These are phyloP conservation scores for Pythium scleroteichum DNA, from an alignment of 352 stramenopile species.

Conservation along the genomic window DNA sequence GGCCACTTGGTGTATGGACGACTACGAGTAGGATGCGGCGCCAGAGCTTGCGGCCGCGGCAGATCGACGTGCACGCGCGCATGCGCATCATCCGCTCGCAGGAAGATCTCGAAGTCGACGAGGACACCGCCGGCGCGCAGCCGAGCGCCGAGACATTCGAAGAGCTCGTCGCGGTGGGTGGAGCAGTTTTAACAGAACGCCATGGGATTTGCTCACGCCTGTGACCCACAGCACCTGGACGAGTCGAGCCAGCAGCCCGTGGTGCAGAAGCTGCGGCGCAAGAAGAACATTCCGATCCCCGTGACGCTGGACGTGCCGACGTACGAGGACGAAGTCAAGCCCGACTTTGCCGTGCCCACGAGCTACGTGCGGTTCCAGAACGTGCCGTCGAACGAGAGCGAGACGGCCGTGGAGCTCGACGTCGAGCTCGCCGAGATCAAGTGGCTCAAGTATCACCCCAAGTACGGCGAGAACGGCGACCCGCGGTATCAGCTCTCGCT, in stretches of 20 bases:
- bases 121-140: constrained; percentile 42
- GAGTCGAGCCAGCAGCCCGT: constrained; percentile 41
- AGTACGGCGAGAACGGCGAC: constrained; percentile 81
- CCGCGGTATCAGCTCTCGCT: constrained; percentile 76
- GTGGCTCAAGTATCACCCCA: constrained; percentile 81
- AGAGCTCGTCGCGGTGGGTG: constrained; percentile 68
- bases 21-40: constrained; percentile 50
- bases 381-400: constrained; percentile 44
- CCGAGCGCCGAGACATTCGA: constrained; percentile 51
- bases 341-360: constrained; percentile 72
- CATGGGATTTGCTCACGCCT: constrained; percentile 2
- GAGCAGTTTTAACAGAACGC: background rate
- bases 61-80: constrained; percentile 87
- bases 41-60: constrained; percentile 81
- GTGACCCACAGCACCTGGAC: constrained; percentile 74
- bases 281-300: constrained; percentile 87
- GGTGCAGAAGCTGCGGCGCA: constrained; percentile 49
- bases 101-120: constrained; percentile 74
- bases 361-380: constrained; percentile 86
- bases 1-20: no score
- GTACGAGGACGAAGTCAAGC: constrained; percentile 68
- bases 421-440: constrained; percentile 85
- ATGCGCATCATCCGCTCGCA: constrained; percentile 85
- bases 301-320: constrained; percentile 66
- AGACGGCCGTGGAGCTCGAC: constrained; percentile 66